Evolutionary conservation across 805 yeast genomes (phyloP).

Genomic region (Sugiyamaella smithiae): DNA sequence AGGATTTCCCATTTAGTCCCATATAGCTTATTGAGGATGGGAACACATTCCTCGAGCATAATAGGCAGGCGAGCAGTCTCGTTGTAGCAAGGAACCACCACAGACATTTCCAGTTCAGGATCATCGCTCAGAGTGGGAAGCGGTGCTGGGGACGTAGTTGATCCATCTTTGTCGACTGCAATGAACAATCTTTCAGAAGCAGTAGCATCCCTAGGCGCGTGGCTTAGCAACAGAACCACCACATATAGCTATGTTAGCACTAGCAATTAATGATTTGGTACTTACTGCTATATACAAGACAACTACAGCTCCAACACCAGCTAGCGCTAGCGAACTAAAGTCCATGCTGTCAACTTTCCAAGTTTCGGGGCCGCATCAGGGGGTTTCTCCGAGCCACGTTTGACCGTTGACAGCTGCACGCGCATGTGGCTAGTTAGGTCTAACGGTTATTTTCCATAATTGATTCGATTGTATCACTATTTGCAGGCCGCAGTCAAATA

Average conservation of each 20-base stretch:
- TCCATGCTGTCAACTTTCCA: constrained; percentile 4
- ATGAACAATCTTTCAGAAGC: constrained; percentile 9
- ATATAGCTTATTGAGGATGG: constrained; percentile 44
- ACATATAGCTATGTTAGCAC: constrained; percentile 8
- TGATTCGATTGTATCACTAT: too few species aligned
- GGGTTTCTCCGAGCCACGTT: constrained; percentile 4
- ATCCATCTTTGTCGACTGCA: constrained; percentile 4
- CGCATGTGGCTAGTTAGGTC: too few species aligned
- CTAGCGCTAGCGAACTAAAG: background rate
- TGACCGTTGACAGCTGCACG: constrained; percentile 1
- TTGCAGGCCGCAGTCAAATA: too few species aligned
- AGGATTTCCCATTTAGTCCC: constrained; percentile 63
- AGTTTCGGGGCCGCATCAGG: constrained; percentile 2
- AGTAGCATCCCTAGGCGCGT: constrained; percentile 16
- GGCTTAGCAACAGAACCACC: constrained; percentile 15
- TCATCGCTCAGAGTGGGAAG: constrained; percentile 12
- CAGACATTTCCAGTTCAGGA: constrained; percentile 52
- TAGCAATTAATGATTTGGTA: background rate
- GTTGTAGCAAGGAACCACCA: constrained; percentile 92
- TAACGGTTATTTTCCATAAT: too few species aligned
- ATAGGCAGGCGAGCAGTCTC: constrained; percentile 68
- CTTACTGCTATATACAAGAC: background rate
- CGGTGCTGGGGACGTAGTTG: constrained; percentile 1
- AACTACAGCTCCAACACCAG: background rate
- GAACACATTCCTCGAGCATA: constrained; percentile 41